Base-by-base conservation (phyloP, 805 yeast genomes). In the Candida corydali region DNA sequence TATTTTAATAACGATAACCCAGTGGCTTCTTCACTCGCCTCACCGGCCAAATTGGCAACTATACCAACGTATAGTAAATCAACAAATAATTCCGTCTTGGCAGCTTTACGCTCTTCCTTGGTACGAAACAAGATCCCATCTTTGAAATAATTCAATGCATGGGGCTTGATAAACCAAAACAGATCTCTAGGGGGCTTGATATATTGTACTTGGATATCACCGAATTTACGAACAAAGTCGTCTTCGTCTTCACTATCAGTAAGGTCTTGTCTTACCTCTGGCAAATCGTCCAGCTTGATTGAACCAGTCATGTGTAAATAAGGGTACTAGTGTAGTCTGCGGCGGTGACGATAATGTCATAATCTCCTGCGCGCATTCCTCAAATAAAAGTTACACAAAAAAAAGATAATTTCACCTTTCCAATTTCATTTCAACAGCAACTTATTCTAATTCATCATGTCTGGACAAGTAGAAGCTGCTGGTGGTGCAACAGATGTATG, bases 41-140 rank as follows among this genome's bases (percentile, higher is more conserved):
- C 55, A 4, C 74, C 65, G 1, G 85, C 83, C 29, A 78, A 55
- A 39, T 76, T 76, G 16, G 82, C 75, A 19, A 76, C 75, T 32
- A 80, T 73, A 3, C 82, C 85, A 42, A 79, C 85, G 47, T 78
- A 79, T 42, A 78, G 57, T 55, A 80, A 64, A 53, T 80, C 86
- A 34, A 79, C 53, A 45, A 80, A 80, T 54, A 80, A 64, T 50
- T 80, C 85, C 11, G 74, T 63, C 34, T 67, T 67, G 1, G 69
- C 65, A 10, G 78, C 65, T 0, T 74, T 57, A 20, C 84, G 53
- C 49, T 79, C 84, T 10, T 69, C 70, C 42, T 61, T 68, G 2
- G 84, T 78, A 12, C 84, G 57, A 50, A 63, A 76, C 17, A 80
- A 55, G 4, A 63, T 66, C 0, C 82, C 82, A 36, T 77, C 69